Base-by-base conservation (phyloP, 1,139 yeast genomes). In the Yamadazyma spencermartinsiae region DNA sequence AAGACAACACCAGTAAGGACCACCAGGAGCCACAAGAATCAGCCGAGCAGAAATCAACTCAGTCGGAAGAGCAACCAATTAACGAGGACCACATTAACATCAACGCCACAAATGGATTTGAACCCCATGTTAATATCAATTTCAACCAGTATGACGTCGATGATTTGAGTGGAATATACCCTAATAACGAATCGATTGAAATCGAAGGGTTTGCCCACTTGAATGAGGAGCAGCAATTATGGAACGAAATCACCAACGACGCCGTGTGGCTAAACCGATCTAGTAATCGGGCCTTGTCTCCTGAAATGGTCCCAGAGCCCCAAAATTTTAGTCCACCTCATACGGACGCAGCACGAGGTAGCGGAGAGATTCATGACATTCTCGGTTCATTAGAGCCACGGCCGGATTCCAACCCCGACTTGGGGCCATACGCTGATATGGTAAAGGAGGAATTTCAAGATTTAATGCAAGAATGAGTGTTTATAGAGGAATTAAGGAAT, bases 221-320 rank as follows among this genome's bases (percentile, higher is more conserved):
- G 24, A 71, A 66, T 34, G 76, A 71, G 37, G 88, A 84, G 51
- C 75, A 78, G 49, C 75, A 83, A 50, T 59, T 87, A 37, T 81
- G 94, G 90, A 79, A 79, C 55, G 87, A 83, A 51, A 79, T 85
- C 45, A 79, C 87, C 2, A 74, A 74, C 55, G 88, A 79, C 55
- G 88, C 94, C 11, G 84, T 73, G 55, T 84, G 92, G 92, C 59
- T 83, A 37, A 61, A 47, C 21, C 50, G 49, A 11, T 32, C 45
- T 4, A 30, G 34, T 11, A 41, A 35, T 30, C 17, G 27, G 4
- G 33, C 28, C 6, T 12, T 4, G 6, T 8, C 27, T 4, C 33
- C 33, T 7, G 33, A 19, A 12, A 29, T 29, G 21, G 20, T 18
- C 4, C 21, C 31, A 15, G 31, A 29, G 5, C 31, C 31, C 6